Percentiles rank a stretch among this genome's conserved stretches.
phyloP scores from a whole-genome alignment of 352 stramenopile genomes.

The Phytopythium aichiense region DNA sequence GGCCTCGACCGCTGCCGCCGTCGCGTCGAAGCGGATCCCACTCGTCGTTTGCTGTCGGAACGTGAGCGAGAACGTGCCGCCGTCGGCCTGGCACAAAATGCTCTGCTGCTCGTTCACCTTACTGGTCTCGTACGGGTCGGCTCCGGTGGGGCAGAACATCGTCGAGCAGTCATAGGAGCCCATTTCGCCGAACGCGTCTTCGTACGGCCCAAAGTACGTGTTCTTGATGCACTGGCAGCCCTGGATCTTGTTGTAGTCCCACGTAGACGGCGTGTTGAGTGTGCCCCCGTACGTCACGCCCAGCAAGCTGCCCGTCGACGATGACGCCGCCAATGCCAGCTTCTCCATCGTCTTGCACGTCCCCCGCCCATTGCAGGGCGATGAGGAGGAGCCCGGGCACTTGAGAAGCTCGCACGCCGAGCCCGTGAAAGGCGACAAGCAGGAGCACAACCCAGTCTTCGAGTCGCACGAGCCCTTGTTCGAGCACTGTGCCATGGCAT shows the following conservation, averaged over 20 bases:
- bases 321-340: conserved; percentile 35
- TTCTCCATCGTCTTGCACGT: conserved; percentile 75
- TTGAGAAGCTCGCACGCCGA: conserved; percentile 65
- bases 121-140: conserved; percentile 71
- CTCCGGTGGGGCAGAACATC: conserved; percentile 84
- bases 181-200: conserved; percentile 47
- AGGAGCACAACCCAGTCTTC: conserved; percentile 52
- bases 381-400: conserved; percentile 28
- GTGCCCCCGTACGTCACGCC: conserved; percentile 66
- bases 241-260: conserved; percentile 85
- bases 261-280: conserved; percentile 51
- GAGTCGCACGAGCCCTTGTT: conserved; percentile 54
- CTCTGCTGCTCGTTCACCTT: conserved; percentile 74
- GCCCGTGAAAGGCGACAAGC: conserved; percentile 68
- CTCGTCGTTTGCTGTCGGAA: conserved; percentile 63
- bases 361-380: conserved; percentile 62
- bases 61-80: conserved; percentile 58
- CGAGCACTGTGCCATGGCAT: conserved; percentile 46
- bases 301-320: conserved; percentile 32
- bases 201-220: conserved; percentile 68
- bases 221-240: conserved; percentile 68
- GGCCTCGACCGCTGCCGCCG: conserved; percentile 28
- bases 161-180: conserved; percentile 66
- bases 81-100: conserved; percentile 45
- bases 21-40: conserved; percentile 48